These are phyloP conservation scores for Astrephomene gubernaculifera DNA, from an alignment of 139 green algal species.

Conservation along the genomic window DNA sequence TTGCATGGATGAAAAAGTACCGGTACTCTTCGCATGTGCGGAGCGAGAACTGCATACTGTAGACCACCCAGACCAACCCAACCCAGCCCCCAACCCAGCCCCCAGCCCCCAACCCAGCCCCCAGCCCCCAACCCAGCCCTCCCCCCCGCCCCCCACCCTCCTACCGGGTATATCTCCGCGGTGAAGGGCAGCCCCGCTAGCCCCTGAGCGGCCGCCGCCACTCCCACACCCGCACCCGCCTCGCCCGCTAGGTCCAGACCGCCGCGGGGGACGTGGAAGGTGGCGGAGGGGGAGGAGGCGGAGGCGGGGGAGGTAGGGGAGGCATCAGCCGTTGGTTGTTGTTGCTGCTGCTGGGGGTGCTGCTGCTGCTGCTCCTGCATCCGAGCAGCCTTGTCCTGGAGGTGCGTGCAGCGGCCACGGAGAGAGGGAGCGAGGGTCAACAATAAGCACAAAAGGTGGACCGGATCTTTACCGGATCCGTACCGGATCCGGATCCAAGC, in stretches of 20 bases:
- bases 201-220: conserved; percentile 63
- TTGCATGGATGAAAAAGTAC: too few species aligned
- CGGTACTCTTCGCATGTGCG: too few species aligned
- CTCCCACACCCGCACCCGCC: conserved; percentile 46
- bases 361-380: conserved; percentile 24
- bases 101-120: too few species aligned
- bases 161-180: conserved; percentile 96
- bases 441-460: too few species aligned
- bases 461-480: too few species aligned
- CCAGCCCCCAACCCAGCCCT: too few species aligned
- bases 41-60: too few species aligned
- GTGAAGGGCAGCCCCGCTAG: conserved; percentile 83
- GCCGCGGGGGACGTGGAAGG: conserved; percentile 74
- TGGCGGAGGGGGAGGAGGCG: background rate
- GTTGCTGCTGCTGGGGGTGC: background rate
- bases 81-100: too few species aligned
- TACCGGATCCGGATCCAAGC: too few species aligned
- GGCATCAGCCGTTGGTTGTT: background rate
- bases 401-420: background rate
- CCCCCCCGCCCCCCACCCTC: too few species aligned
- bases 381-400: conserved; percentile 15
- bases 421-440: too few species aligned
- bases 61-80: too few species aligned
- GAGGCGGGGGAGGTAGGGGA: background rate
- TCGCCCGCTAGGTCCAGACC: conserved; percentile 78